A percentile compares a stretch with the other conserved stretches of the same genome.
phyloP scores from a whole-genome alignment of 805 yeast species.

The Metahyphopichia silvanorum region DNA sequence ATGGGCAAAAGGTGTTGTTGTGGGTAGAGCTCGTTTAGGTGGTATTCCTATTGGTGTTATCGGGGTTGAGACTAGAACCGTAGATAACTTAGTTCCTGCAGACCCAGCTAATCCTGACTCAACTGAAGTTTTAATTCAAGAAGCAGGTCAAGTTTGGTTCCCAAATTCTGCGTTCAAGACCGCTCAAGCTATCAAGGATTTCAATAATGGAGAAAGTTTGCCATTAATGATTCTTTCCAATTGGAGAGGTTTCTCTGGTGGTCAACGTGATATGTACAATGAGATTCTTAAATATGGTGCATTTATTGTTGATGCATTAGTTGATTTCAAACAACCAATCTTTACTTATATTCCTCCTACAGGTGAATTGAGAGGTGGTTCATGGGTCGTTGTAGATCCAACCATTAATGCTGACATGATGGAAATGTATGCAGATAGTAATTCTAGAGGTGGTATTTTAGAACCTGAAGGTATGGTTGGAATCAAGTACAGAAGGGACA shows the following conservation, averaged over 20 bases:
- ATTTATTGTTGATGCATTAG: slow-evolving; percentile 93
- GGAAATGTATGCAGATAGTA: slow-evolving; percentile 99
- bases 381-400: slow-evolving; percentile 99
- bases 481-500: slow-evolving; percentile 93
- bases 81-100: slow-evolving; percentile 91
- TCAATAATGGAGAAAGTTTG: slow-evolving; percentile 96
- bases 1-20: slow-evolving; percentile 98
- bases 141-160: slow-evolving; percentile 99
- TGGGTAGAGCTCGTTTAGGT: slow-evolving; percentile 97
- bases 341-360: slow-evolving; percentile 96
- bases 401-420: slow-evolving; percentile 94
- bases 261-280: slow-evolving; percentile 99
- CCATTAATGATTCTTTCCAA: slow-evolving; percentile 97
- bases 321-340: slow-evolving; percentile 94
- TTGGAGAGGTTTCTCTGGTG: slow-evolving; percentile 99
- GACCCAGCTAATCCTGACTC: slow-evolving; percentile 98
- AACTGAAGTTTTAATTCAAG: slow-evolving; percentile 81
- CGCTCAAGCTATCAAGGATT: slow-evolving; percentile 96
- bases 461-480: slow-evolving; percentile 99
- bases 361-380: slow-evolving; percentile 99
- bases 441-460: slow-evolving; percentile 94
- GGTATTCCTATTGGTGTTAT: slow-evolving; percentile 99
- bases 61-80: slow-evolving; percentile 88
- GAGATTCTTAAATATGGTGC: slow-evolving; percentile 98
- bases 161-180: slow-evolving; percentile 99